Evolutionary conservation across 2,329 filamentous ascomycete species (phyloP).

Genomic region (Dendryphion nanum): DNA sequence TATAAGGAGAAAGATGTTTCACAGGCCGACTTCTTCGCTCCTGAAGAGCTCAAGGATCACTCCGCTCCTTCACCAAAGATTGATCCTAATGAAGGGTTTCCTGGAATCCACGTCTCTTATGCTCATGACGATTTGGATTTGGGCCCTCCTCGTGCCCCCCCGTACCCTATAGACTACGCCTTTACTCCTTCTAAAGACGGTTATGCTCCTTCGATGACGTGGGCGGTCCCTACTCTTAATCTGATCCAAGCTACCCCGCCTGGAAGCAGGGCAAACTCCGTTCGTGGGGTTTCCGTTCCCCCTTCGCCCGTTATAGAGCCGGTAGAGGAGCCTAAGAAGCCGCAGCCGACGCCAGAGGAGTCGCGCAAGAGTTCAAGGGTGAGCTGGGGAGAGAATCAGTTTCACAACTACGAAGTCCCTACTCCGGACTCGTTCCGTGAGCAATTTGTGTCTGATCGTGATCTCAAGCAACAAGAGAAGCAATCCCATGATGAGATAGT

Average conservation of each 20-base stretch:
- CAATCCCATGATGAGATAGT: conserved; percentile 38
- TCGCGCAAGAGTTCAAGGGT: conserved; percentile 35
- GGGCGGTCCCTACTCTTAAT: conserved; percentile 53
- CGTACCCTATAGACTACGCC: conserved; percentile 37
- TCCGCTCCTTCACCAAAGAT: conserved; percentile 37
- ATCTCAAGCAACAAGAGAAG: conserved; percentile 21
- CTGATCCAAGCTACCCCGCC: conserved; percentile 60
- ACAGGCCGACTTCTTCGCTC: conserved; percentile 50
- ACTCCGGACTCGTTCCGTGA: conserved; percentile 46
- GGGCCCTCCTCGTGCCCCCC: conserved; percentile 26
- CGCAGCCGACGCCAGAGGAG: conserved; percentile 20
- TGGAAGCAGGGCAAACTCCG: conserved; percentile 44
- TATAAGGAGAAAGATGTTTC: conserved; percentile 40
- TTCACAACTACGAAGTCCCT: conserved; percentile 46
- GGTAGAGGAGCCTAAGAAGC: conserved; percentile 16
- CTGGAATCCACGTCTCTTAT: conserved; percentile 44
- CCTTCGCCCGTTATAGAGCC: conserved; percentile 35
- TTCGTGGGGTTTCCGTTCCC: conserved; percentile 34
- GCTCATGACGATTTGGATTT: conserved; percentile 38
- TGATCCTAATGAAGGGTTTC: conserved; percentile 45
- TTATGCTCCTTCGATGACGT: conserved; percentile 26
- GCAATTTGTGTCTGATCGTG: conserved; percentile 32
- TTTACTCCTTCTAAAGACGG: conserved; percentile 44
- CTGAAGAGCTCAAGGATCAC: conserved; percentile 42
- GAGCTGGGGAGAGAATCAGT: conserved; percentile 49